Base-by-base conservation (phyloP, 2,329 filamentous ascomycete species). In the Trematosphaeria pertusa region DNA sequence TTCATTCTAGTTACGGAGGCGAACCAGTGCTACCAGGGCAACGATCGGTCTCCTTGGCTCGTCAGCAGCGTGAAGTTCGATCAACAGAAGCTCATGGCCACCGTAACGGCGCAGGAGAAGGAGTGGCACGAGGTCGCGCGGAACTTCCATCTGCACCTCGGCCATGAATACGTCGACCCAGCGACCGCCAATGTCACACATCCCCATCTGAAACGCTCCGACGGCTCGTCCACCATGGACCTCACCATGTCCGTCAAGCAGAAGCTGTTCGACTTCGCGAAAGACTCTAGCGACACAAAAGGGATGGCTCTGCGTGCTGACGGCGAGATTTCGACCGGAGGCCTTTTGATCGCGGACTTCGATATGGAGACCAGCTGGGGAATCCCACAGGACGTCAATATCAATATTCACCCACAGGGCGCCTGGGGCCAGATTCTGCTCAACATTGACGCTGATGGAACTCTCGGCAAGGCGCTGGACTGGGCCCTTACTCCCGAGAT, bases 21-120 rank as follows among this genome's bases (percentile, higher is more conserved):
- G 15, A 39, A 61, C 33, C 59, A 61, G 40, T 63, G 60, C 49
- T 61, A 56, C 44, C 35, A 57, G 15, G 60, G 60, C 19, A 58
- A 63, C 20, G 46, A 61, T 20, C 54, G 60, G n/a, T 56, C 58
- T 5, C 58, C 60, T 1, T 63, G 60, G 19, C 50, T 60, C 5
- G 60, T 63, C 44, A 47, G 44, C 10, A 43, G 41, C 18, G 57
- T 63, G 28, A 48, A 44, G 9, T 62, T 62, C 31, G 52, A 62
- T 19, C 48, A 53, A 4, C 34, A 38, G 7, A 58, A 48, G 6
- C 43, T 59, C 10, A 50, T 31, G 20, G 59, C 57, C 3, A 52
- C 45, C 11, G 42, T 62, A 12, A 46, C 37, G 14, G 57, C 57
- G 1, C 47, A 52, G 19, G 59, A 62, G 40, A 53, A 51, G 26